Conservation (phyloP, 2,329 filamentous ascomycete species). For the Corniculantispora saksenae region DNA sequence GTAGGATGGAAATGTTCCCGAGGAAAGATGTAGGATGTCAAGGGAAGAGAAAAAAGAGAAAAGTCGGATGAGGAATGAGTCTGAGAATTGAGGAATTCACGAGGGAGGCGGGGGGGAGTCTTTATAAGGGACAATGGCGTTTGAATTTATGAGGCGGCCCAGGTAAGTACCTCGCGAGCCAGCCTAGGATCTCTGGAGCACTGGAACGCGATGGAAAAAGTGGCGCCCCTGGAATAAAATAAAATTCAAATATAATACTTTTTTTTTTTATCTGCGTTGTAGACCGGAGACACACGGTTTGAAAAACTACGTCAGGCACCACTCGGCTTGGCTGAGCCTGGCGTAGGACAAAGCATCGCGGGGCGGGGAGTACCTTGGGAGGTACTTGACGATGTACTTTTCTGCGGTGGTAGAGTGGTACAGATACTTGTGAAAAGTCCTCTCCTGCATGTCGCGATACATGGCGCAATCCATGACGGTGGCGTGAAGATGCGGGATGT, state of each 20-base stretch:
- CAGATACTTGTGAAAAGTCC: neutral
- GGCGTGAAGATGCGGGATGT: neutral
- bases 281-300: constrained; percentile 4
- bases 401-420: too few relatives aligned
- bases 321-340: too few relatives aligned
- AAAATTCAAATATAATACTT: neutral
- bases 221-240: neutral
- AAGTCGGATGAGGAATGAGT: constrained; percentile 11
- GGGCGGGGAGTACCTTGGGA: neutral
- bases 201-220: neutral
- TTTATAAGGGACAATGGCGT: constrained; percentile 13
- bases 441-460: neutral
- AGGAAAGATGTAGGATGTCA: neutral
- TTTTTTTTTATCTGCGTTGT: neutral
- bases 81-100: constrained; percentile 1
- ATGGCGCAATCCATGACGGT: constrained; percentile 16
- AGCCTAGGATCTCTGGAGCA: neutral
- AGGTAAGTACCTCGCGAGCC: constrained; percentile 1
- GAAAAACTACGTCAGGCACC: constrained; percentile 9
- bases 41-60: neutral
- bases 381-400: too few relatives aligned
- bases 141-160: neutral
- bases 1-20: neutral
- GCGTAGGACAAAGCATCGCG: neutral
- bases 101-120: constrained; percentile 9